Evolutionary conservation across 108 stramenopile genomes (phyloP).

Genomic region (Cyclotella atomus): DNA sequence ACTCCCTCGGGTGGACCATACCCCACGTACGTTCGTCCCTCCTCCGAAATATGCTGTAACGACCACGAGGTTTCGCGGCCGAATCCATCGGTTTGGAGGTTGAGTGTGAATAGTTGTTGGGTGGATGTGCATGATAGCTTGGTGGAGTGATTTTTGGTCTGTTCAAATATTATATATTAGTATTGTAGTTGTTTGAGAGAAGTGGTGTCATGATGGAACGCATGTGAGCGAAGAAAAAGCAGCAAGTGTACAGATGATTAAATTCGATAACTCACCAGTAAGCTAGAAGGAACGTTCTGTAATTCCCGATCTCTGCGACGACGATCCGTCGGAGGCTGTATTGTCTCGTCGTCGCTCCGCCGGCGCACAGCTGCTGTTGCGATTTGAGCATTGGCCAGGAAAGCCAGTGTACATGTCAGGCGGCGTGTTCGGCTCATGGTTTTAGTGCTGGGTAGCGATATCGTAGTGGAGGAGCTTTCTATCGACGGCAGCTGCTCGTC

Average conservation of each 20-base stretch:
- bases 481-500: no score
- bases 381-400: neutral
- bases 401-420: neutral
- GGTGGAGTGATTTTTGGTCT: neutral
- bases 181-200: no score
- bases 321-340: neutral
- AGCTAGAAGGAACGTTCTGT: neutral
- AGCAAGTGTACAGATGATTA: neutral
- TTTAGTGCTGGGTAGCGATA: neutral
- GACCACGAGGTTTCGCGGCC: constrained; percentile 54
- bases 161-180: no score
- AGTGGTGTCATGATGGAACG: neutral
- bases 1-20: constrained; percentile 31
- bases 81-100: constrained; percentile 49
- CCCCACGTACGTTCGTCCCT: constrained; percentile 6
- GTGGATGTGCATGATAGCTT: neutral
- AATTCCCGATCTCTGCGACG: neutral
- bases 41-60: constrained; percentile 8
- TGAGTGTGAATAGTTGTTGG: constrained; percentile 35
- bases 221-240: neutral
- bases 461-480: neutral
- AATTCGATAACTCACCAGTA: neutral
- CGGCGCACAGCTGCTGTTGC: neutral
- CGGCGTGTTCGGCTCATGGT: neutral
- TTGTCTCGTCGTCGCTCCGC: neutral